phyloP scores from a whole-genome alignment of 257 asterid species.

The Lantana camara region DNA sequence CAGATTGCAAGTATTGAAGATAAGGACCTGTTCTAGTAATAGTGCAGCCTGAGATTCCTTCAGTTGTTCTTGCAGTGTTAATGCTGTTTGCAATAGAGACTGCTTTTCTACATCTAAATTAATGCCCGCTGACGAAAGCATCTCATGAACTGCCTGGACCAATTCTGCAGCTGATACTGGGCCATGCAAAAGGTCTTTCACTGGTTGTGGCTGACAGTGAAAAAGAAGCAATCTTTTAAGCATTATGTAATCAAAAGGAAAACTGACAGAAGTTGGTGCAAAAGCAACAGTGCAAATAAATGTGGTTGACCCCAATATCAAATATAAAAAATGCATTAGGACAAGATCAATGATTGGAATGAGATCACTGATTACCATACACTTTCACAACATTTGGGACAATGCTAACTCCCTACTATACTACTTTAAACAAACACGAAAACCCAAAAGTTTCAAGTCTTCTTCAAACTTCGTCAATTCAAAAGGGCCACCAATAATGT shows the following conservation, averaged over 20 bases:
- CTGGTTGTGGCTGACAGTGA: conserved; percentile 50
- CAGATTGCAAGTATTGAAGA: conserved; percentile 9
- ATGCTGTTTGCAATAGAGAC: conserved; percentile 63
- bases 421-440: too few relatives aligned
- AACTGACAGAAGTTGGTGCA: conserved; percentile 1
- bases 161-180: conserved; percentile 86
- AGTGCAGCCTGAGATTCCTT: conserved; percentile 90
- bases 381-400: background rate
- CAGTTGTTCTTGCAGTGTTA: conserved; percentile 83
- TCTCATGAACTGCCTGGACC: conserved; percentile 94
- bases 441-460: too few relatives aligned
- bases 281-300: background rate
- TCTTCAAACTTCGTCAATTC: too few relatives aligned
- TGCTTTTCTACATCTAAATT: conserved; percentile 80
- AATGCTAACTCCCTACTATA: too few relatives aligned
- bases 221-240: background rate
- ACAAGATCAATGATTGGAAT: background rate
- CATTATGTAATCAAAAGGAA: conserved; percentile 1
- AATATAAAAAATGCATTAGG: conserved; percentile 2
- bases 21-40: conserved; percentile 85
- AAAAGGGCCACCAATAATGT: too few relatives aligned
- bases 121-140: conserved; percentile 95
- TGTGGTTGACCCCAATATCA: conserved; percentile 1
- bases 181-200: conserved; percentile 77
- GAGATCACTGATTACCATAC: conserved; percentile 14